Evolutionary conservation across 2,329 filamentous ascomycete genomes (phyloP), one percentile per base, ranked within the genome.

Genomic region (Aspergillus niger): DNA sequence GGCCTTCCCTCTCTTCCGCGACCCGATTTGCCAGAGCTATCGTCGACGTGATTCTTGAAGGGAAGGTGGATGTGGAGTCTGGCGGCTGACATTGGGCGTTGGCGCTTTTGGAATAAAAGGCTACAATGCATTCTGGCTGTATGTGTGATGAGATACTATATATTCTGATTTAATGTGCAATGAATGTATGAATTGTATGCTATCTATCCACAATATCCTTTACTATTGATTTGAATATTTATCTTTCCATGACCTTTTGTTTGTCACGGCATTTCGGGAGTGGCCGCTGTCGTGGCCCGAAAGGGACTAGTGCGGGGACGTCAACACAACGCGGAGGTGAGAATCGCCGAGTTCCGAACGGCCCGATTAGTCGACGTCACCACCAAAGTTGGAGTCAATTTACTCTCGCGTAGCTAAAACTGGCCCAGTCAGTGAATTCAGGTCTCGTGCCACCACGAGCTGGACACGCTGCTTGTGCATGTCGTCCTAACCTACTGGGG

Each of bases 11-110:
- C 61, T 15, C 43, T 66, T 10, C 50, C 59, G 5, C 58, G 64
- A 24, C 66, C 66, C 6, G 60, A 63, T 17, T 49, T 69, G 49
- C 57, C 65, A 8, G 67, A 69, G 36, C 52, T 69, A 6, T 56
- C 65, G 7, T 63, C 65, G n/a, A 54, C 36, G 20, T 65, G 30
- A 60, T 38, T 24, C 3, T 5, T 6, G 4, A 24, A 5, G n/a
- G n/a, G 15, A 24, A n/a, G 8, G 6, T 3, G 24, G n/a, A n/a
- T 0, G 32, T 36, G 15, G 39, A 17, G n/a, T 30, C 15, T 28
- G 47, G 8, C n/a, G 26, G 26, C 24, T 55, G 38, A 13, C 3
- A 24, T 17, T 8, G 38, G 38, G 36, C 10, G n/a, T 43, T 30
- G 38, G 52, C 26, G 38, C 24, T 28, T 28, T 26, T 28, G n/a